Conservation (phyloP, 768 basidiomycete species). For the Dictyophora rubrovolvata region DNA sequence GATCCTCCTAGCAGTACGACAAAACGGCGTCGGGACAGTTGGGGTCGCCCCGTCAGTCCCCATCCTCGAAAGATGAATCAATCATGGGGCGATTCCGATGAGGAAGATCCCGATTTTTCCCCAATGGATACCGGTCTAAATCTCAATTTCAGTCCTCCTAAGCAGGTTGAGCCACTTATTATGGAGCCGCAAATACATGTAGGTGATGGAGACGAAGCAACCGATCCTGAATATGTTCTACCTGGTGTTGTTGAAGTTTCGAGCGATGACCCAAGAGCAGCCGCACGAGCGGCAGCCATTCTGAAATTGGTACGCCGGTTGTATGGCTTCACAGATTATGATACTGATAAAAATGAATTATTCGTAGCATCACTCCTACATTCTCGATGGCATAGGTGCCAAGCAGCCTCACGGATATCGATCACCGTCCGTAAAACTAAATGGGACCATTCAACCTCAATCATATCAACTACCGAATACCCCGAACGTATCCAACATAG, state of each 20-base stretch:
- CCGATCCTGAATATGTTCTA: constrained; percentile 9
- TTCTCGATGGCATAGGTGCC: constrained; percentile 44
- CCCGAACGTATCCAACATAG: no score
- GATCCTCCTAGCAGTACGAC: constrained; percentile 57
- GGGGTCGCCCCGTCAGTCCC: constrained; percentile 66
- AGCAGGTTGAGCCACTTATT: background rate
- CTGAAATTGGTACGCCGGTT: constrained; percentile 60
- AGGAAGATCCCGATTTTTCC: background rate
- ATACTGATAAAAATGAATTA: constrained; percentile 4
- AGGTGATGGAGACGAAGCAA: background rate
- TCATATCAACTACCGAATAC: background rate
- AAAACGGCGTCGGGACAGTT: constrained; percentile 37
- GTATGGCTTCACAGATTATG: background rate
- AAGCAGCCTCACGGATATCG: constrained; percentile 19
- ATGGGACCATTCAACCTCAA: background rate
- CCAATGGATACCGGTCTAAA: background rate
- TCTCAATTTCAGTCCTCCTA: background rate
- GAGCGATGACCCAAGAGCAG: constrained; percentile 75
- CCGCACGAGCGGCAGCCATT: constrained; percentile 89
- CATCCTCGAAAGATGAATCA: constrained; percentile 31
- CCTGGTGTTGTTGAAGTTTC: constrained; percentile 73
- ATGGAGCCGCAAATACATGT: background rate
- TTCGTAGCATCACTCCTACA: constrained; percentile 73
- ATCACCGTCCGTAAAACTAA: background rate
- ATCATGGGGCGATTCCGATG: constrained; percentile 10